Evolutionary conservation across 805 yeast genomes (phyloP).

Genomic region (Kluyveromyces wickerhamii): DNA sequence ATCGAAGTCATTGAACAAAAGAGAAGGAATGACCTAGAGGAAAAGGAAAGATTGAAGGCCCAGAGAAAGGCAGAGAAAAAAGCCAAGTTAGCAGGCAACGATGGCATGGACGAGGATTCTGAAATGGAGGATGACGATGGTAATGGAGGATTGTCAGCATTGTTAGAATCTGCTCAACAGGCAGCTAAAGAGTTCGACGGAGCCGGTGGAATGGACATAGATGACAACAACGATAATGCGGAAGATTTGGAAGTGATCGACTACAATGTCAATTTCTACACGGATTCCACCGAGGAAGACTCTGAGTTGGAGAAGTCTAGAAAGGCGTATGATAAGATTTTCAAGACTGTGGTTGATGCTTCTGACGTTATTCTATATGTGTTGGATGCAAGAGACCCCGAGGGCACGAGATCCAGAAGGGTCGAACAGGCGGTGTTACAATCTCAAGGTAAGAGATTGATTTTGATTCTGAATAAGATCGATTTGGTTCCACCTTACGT

Average conservation of each 20-base stretch:
- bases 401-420: slow-evolving; percentile 82
- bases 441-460: slow-evolving; percentile 69
- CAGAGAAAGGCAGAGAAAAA: slow-evolving; percentile 36
- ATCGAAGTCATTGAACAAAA: slow-evolving; percentile 61
- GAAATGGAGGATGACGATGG: slow-evolving; percentile 37
- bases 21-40: slow-evolving; percentile 49
- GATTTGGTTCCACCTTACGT: slow-evolving; percentile 86
- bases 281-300: slow-evolving; percentile 37
- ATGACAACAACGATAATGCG: slow-evolving; percentile 36
- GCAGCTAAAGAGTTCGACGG: slow-evolving; percentile 75
- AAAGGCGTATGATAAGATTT: slow-evolving; percentile 89
- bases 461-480: slow-evolving; percentile 81
- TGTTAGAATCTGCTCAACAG: slow-evolving; percentile 80
- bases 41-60: slow-evolving; percentile 43
- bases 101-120: slow-evolving; percentile 35
- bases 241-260: slow-evolving; percentile 43
- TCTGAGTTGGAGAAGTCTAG: slow-evolving; percentile 63
- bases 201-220: slow-evolving; percentile 36
- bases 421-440: slow-evolving; percentile 86
- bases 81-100: slow-evolving; percentile 30
- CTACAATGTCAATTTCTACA: slow-evolving; percentile 39
- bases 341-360: slow-evolving; percentile 86
- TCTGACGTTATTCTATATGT: slow-evolving; percentile 88
- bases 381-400: slow-evolving; percentile 97
- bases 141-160: slow-evolving; percentile 63